Conservation (phyloP, 2,329 filamentous ascomycete genomes). For the Ceratocystis huliohia region DNA sequence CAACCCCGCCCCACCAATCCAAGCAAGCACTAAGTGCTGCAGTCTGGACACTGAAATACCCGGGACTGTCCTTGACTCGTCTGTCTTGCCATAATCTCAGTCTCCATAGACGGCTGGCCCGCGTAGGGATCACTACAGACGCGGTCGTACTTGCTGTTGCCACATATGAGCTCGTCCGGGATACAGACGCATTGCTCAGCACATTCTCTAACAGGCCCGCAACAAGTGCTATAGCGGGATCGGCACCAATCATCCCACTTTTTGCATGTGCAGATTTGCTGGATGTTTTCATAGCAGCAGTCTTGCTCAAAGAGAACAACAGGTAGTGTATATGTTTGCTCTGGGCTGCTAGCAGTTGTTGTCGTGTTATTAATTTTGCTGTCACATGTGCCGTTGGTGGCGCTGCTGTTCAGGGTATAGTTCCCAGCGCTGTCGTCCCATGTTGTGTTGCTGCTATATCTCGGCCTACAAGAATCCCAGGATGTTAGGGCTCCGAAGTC, state of each 20-base stretch:
- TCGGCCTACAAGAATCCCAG: background rate
- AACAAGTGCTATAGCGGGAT: constrained; percentile 12
- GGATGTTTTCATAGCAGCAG: constrained; percentile 14
- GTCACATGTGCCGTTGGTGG: background rate
- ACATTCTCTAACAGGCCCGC: constrained; percentile 13
- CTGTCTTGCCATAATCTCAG: background rate
- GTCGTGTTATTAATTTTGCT: background rate
- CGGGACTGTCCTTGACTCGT: background rate
- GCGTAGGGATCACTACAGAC: constrained; percentile 1
- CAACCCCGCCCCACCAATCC: background rate
- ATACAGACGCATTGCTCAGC: constrained; percentile 17
- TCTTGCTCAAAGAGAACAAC: constrained; percentile 3
- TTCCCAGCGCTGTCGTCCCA: background rate
- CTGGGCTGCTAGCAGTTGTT: background rate
- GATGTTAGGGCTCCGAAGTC: background rate
- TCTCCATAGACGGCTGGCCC: background rate
- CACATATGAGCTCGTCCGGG: constrained; percentile 12
- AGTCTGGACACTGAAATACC: background rate
- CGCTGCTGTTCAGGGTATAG: background rate
- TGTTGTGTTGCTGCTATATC: background rate
- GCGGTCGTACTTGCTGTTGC: constrained; percentile 6
- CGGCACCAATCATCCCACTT: constrained; percentile 15
- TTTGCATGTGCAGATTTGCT: constrained; percentile 13
- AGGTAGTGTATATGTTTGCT: background rate
- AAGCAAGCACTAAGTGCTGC: background rate